Evolutionary conservation across 495 filamentous ascomycete genomes (phyloP).

Genomic region (Sordaria brevicollis): DNA sequence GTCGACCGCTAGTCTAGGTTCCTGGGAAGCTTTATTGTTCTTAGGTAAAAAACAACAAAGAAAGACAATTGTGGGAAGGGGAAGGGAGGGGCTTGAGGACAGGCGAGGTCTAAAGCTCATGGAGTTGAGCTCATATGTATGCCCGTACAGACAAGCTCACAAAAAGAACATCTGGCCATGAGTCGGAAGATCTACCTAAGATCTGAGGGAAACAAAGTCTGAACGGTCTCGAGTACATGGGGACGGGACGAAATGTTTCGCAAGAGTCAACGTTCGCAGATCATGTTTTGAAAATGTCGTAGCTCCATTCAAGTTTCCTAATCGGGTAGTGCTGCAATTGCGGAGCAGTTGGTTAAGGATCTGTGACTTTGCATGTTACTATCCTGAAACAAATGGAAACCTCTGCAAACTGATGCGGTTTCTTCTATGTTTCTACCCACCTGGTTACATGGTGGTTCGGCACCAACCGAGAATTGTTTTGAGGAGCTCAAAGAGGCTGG

Average conservation of each 20-base stretch:
- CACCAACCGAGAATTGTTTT: neutral
- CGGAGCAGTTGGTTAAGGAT: neutral
- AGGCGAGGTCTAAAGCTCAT: neutral
- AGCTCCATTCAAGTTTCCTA: neutral
- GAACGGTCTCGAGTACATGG: neutral
- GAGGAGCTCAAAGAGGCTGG: neutral
- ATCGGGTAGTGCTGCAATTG: neutral
- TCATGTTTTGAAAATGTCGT: neutral
- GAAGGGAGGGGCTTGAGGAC: neutral
- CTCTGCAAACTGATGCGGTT: neutral
- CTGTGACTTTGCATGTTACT: neutral
- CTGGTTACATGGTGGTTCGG: neutral
- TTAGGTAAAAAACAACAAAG: neutral
- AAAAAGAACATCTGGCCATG: neutral
- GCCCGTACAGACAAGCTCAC: neutral
- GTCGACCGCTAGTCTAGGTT: neutral
- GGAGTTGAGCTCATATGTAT: neutral
- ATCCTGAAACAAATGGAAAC: neutral
- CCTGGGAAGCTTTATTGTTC: neutral
- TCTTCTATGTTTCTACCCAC: neutral
- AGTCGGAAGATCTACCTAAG: neutral
- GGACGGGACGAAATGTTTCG: neutral
- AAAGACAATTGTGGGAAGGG: neutral
- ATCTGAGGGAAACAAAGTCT: neutral
- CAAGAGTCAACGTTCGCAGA: neutral